Conservation (phyloP, 2,329 filamentous ascomycete species). For the Fusarium coffeatum region DNA sequence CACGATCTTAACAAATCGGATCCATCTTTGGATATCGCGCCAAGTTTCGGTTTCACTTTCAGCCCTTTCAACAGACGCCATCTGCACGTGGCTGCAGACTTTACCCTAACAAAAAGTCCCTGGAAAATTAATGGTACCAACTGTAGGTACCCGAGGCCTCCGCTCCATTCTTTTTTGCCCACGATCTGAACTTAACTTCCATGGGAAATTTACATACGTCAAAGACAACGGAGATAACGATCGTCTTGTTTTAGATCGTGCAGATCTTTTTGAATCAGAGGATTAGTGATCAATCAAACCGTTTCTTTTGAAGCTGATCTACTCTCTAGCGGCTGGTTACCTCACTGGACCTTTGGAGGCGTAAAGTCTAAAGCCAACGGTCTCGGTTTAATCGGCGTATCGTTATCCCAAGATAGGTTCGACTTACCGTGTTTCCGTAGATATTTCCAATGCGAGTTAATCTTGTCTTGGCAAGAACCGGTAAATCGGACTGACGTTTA, state of each 20-base stretch:
- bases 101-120: not conserved
- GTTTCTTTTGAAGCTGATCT: not conserved
- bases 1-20: not conserved
- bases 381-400: not conserved
- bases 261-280: not conserved
- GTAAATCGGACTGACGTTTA: not conserved
- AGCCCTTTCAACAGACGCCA: not conserved
- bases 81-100: slow-evolving; percentile 15
- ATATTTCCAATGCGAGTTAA: not conserved
- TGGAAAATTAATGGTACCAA: not conserved
- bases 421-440: not conserved
- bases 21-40: not conserved
- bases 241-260: not conserved
- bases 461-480: not conserved
- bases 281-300: slow-evolving; percentile 27
- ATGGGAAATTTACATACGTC: not conserved
- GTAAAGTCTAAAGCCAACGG: not conserved
- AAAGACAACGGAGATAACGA: not conserved
- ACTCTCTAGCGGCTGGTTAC: not conserved
- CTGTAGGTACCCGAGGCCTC: not conserved
- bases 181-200: not conserved
- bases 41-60: slow-evolving; percentile 9
- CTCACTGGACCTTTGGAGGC: not conserved
- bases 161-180: not conserved
- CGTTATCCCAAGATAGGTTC: not conserved